phyloP scores from a whole-genome alignment of 2,329 filamentous ascomycete species.

The Mollisiaceae sp. region DNA sequence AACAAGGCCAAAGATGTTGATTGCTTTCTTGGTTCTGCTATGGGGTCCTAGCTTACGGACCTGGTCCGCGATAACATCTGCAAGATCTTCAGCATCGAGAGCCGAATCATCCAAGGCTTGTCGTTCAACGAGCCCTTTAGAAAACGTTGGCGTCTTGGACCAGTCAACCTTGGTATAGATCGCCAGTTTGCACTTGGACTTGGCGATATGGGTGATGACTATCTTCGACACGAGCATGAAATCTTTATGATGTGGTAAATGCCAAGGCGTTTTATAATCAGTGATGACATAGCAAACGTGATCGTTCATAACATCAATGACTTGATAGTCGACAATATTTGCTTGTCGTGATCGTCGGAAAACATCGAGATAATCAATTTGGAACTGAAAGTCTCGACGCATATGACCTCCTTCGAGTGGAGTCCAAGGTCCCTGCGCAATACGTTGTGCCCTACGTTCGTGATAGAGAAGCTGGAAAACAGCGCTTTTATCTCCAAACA shows the following conservation, averaged over 20 bases:
- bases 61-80: slow-evolving; percentile 78
- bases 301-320: slow-evolving; percentile 82
- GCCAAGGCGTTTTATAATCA: slow-evolving; percentile 64
- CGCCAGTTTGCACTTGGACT: slow-evolving; percentile 89
- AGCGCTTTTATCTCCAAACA: slow-evolving; percentile 95
- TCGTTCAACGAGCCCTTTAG: slow-evolving; percentile 65
- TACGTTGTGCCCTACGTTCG: slow-evolving; percentile 77
- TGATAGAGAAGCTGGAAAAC: slow-evolving; percentile 92
- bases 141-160: slow-evolving; percentile 68
- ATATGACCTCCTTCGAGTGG: slow-evolving; percentile 72
- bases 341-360: slow-evolving; percentile 65
- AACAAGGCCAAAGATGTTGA: slow-evolving; percentile 78
- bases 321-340: slow-evolving; percentile 80
- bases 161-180: slow-evolving; percentile 90
- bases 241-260: slow-evolving; percentile 78
- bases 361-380: slow-evolving; percentile 70
- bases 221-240: slow-evolving; percentile 89
- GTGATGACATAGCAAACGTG: slow-evolving; percentile 72
- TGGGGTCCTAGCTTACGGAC: slow-evolving; percentile 75
- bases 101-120: slow-evolving; percentile 78
- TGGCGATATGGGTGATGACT: slow-evolving; percentile 90
- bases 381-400: slow-evolving; percentile 80
- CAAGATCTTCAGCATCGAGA: slow-evolving; percentile 74
- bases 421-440: slow-evolving; percentile 86
- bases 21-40: slow-evolving; percentile 76